Evolutionary conservation across 2,329 filamentous ascomycete genomes (phyloP), one percentile per base, ranked within the genome.

Genomic region (Aureobasidium sp.): DNA sequence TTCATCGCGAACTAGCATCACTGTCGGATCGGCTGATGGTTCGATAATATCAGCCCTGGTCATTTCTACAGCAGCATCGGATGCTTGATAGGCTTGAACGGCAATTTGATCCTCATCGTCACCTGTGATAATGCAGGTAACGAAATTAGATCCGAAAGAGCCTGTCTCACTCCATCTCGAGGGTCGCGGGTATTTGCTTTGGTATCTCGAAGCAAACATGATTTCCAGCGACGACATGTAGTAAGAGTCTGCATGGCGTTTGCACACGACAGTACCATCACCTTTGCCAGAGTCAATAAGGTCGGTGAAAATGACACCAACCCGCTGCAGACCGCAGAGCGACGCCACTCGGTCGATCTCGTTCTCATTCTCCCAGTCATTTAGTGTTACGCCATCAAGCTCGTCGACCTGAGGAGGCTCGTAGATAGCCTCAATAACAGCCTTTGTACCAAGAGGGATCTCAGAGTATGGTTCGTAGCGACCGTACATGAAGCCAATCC

Each of bases 141-240:
- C 92, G 73, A 97, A 97, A 72, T 95, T 94, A 53, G 93, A 97
- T 20, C 94, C 94, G 71, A 97, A 99, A 61, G 84, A 84, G 50
- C 93, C 94, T 2, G 90, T 95, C 70, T 97, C 92, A 73, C 93
- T 96, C 93, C 94, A 99, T 74, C 97, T 97, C 9, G 90, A 94
- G 20, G 91, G 81, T 69, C 95, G 93, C 0, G 93, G 92, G 68
- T 96, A 85, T 70, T 89, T 87, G 8, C 91, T 90, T 76, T 99
- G 94, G 64, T 95, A 82, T 52, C 91, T 85, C 23, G 94, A 87
- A 1, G 92, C 89, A 74, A 97, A 97, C 66, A 86, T 86, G 64
- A 97, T 88, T 75, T 99, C 94, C 13, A 96, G 84, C 0, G 94
- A 97, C 0, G 92, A 92, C 12, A 99, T 83, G 73, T 88, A 97